phyloP scores from a whole-genome alignment of 495 filamentous ascomycete genomes.

The Pyrenula aspistea region DNA sequence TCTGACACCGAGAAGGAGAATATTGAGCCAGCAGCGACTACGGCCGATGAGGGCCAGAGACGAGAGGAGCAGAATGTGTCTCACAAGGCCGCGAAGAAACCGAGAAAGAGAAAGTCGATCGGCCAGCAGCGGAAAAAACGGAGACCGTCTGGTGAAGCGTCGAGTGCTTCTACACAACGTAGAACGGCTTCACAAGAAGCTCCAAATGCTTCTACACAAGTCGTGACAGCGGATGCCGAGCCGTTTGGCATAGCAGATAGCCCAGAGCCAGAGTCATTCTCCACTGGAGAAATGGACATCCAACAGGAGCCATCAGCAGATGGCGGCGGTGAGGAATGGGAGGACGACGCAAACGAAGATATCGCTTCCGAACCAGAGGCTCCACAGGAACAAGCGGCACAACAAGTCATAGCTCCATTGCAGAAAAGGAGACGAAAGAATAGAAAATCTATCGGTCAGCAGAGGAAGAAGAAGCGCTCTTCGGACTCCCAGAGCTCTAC shows the following conservation, averaged over 20 bases:
- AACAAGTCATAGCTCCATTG: background rate
- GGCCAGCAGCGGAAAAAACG: background rate
- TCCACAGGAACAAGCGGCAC: background rate
- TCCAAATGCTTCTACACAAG: background rate
- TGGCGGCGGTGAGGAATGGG: background rate
- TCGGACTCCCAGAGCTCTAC: conserved; percentile 7
- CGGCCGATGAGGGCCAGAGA: background rate
- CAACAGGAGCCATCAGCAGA: background rate
- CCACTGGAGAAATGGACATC: background rate
- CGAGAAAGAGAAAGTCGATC: background rate
- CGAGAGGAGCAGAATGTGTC: background rate
- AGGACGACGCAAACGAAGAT: background rate
- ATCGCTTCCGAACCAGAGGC: background rate
- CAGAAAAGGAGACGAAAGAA: conserved; percentile 7
- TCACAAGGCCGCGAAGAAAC: background rate
- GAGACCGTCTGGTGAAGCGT: background rate
- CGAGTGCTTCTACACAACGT: background rate
- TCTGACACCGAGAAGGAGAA: background rate
- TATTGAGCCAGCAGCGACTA: background rate
- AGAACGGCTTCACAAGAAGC: too few species aligned
- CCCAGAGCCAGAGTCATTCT: background rate
- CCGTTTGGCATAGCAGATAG: background rate
- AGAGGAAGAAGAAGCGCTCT: conserved; percentile 12
- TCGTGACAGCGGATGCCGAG: background rate
- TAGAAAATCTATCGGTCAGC: conserved; percentile 6